Evolutionary conservation across 768 basidiomycete genomes (phyloP).

Genomic region (Chalciporus piperatus): DNA sequence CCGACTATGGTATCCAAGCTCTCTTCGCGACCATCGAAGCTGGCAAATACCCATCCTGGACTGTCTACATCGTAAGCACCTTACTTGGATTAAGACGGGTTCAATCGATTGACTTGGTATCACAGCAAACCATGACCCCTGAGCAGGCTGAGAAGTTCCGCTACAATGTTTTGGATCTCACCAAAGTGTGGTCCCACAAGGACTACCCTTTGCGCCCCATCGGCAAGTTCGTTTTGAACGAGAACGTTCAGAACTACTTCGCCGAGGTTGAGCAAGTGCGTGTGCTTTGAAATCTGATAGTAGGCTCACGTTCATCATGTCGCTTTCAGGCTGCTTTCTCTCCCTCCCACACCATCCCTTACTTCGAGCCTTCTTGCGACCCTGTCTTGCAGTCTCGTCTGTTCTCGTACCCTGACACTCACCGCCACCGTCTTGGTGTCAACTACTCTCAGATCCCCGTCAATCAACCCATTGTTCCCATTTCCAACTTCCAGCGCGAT

Average conservation of each 20-base stretch:
- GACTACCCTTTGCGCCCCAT: conserved; percentile 87
- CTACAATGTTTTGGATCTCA: conserved; percentile 88
- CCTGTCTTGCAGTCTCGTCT: conserved; percentile 92
- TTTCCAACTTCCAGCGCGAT: conserved; percentile 92
- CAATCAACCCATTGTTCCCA: conserved; percentile 70
- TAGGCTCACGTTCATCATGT: too few relatives aligned
- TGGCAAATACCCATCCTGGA: conserved; percentile 83
- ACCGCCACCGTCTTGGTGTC: conserved; percentile 76
- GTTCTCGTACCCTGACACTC: conserved; percentile 92
- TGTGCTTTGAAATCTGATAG: too few relatives aligned
- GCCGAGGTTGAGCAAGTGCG: conserved; percentile 83
- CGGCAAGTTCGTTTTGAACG: conserved; percentile 79
- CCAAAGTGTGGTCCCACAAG: conserved; percentile 87
- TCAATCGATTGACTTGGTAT: too few relatives aligned
- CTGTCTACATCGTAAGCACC: conserved; percentile 56
- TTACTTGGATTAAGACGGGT: too few relatives aligned
- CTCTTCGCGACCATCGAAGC: conserved; percentile 82
- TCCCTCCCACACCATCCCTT: conserved; percentile 83
- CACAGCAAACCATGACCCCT: conserved; percentile 82
- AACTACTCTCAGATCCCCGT: conserved; percentile 89
- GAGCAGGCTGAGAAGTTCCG: conserved; percentile 89
- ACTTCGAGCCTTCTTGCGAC: conserved; percentile 87
- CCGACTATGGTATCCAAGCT: conserved; percentile 79
- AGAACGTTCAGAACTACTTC: conserved; percentile 85
- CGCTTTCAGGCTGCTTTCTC: conserved; percentile 60